phyloP scores from a whole-genome alignment of 192 early-diverging fungal genomes.

The Backusella sp. region DNA sequence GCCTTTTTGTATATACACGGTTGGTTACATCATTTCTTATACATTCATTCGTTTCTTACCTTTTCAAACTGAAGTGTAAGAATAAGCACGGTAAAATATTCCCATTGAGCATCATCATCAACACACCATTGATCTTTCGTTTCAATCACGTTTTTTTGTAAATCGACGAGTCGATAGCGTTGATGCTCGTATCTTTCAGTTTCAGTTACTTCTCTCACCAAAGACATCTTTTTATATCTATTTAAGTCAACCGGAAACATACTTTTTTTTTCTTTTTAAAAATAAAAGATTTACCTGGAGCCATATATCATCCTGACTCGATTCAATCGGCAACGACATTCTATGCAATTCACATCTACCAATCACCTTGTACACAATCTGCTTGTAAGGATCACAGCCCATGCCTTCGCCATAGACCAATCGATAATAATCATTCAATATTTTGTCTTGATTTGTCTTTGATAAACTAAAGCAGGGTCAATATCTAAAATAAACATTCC shows the following conservation, averaged over 20 bases:
- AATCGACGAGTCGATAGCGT: slow-evolving; percentile 61
- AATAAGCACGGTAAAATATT: slow-evolving; percentile 82
- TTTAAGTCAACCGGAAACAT: not conserved
- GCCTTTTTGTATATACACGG: slow-evolving; percentile 39
- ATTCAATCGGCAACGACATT: slow-evolving; percentile 57
- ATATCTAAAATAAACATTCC: not conserved
- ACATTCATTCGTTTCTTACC: slow-evolving; percentile 11
- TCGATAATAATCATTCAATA: slow-evolving; percentile 58
- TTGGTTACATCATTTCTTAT: not conserved
- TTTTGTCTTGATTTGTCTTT: slow-evolving; percentile 45
- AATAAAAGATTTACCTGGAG: slow-evolving; percentile 49
- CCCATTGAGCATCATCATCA: slow-evolving; percentile 61
- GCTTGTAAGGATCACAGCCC: slow-evolving; percentile 86
- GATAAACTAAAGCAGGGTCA: slow-evolving; percentile 33
- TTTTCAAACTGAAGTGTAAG: slow-evolving; percentile 89
- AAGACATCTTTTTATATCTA: slow-evolving; percentile 47
- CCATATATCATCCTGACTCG: slow-evolving; percentile 96
- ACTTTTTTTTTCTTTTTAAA: too few species aligned
- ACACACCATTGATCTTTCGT: slow-evolving; percentile 75
- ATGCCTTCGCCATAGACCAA: slow-evolving; percentile 38
- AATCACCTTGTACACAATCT: slow-evolving; percentile 84
- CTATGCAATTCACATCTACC: slow-evolving; percentile 84
- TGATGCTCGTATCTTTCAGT: slow-evolving; percentile 55
- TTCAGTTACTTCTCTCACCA: slow-evolving; percentile 57
- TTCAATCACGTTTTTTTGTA: slow-evolving; percentile 64